Conservation (phyloP, 2,329 filamentous ascomycete species). For the Neofusicoccum kwambonambiense region DNA sequence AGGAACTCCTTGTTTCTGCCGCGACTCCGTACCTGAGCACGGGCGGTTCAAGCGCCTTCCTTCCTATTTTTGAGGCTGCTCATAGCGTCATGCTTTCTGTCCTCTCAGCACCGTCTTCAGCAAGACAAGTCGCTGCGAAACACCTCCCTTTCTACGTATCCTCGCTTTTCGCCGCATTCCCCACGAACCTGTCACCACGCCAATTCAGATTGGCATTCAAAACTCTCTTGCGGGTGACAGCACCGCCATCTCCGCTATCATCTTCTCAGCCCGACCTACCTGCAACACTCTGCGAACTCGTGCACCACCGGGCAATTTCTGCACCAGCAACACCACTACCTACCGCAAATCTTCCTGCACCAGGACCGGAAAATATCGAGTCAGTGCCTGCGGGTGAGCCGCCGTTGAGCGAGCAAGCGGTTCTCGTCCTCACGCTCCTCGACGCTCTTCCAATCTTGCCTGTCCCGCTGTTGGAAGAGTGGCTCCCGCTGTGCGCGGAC, state of each 20-base stretch:
- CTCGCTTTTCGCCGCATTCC: slow-evolving; percentile 76
- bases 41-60: slow-evolving; percentile 56
- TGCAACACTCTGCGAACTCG: slow-evolving; percentile 75
- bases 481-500: slow-evolving; percentile 71
- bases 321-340: slow-evolving; percentile 49
- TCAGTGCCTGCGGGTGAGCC: slow-evolving; percentile 28
- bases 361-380: slow-evolving; percentile 31
- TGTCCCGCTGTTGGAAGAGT: slow-evolving; percentile 70
- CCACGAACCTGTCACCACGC: slow-evolving; percentile 71
- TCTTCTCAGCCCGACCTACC: slow-evolving; percentile 74
- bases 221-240: slow-evolving; percentile 77
- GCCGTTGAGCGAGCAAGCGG: slow-evolving; percentile 72
- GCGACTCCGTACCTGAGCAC: slow-evolving; percentile 70
- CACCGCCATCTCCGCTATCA: slow-evolving; percentile 74
- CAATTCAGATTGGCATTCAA: slow-evolving; percentile 89
- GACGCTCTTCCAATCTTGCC: slow-evolving; percentile 76
- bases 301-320: slow-evolving; percentile 62
- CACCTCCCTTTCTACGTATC: slow-evolving; percentile 83
- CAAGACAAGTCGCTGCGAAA: slow-evolving; percentile 61
- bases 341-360: slow-evolving; percentile 34
- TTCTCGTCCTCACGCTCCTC: slow-evolving; percentile 72
- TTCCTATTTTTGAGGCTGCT: slow-evolving; percentile 81
- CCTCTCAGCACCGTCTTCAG: slow-evolving; percentile 76
- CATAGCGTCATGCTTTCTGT: slow-evolving; percentile 80
- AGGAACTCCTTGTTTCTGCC: slow-evolving; percentile 70